Evolutionary conservation across 2,329 filamentous ascomycete genomes (phyloP).

Genomic region (Pleomassaria siparia): DNA sequence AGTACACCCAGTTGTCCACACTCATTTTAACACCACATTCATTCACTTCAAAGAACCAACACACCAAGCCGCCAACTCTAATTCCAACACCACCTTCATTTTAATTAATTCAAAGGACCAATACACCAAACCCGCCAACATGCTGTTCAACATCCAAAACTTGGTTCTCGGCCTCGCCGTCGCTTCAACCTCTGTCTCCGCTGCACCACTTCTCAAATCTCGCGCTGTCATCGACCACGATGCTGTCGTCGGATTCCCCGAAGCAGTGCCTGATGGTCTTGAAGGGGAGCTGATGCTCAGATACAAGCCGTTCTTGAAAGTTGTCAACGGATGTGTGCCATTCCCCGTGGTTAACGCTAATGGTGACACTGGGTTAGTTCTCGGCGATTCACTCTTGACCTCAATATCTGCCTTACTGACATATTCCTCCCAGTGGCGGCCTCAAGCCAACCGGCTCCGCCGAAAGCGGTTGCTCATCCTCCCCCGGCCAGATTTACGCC

Average conservation of each 20-base stretch:
- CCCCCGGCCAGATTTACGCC: conserved; percentile 55
- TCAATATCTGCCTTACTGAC: conserved; percentile 3
- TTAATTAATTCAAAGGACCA: not conserved
- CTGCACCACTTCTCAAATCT: conserved; percentile 31
- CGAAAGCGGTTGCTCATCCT: conserved; percentile 46
- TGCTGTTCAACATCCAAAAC: conserved; percentile 24
- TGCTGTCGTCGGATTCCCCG: conserved; percentile 55
- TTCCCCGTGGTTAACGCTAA: conserved; percentile 62
- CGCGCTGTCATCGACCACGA: conserved; percentile 50
- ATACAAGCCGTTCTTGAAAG: conserved; percentile 59
- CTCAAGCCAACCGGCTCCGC: conserved; percentile 45
- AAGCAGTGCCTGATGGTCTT: conserved; percentile 54
- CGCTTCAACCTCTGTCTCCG: conserved; percentile 21
- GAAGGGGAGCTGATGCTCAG: conserved; percentile 54
- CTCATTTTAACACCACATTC: no score
- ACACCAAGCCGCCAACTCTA: no score
- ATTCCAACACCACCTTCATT: no score
- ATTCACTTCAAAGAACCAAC: no score
- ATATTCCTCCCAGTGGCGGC: conserved; percentile 43
- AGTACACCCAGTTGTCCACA: no score
- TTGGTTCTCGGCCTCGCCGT: conserved; percentile 27
- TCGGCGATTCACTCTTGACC: not conserved
- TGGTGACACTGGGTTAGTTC: conserved; percentile 58
- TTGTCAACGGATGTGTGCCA: conserved; percentile 63
- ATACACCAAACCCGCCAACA: conserved; percentile 7